phyloP scores from a whole-genome alignment of 2,329 filamentous ascomycete genomes.

The Bipolaris sorokiniana region DNA sequence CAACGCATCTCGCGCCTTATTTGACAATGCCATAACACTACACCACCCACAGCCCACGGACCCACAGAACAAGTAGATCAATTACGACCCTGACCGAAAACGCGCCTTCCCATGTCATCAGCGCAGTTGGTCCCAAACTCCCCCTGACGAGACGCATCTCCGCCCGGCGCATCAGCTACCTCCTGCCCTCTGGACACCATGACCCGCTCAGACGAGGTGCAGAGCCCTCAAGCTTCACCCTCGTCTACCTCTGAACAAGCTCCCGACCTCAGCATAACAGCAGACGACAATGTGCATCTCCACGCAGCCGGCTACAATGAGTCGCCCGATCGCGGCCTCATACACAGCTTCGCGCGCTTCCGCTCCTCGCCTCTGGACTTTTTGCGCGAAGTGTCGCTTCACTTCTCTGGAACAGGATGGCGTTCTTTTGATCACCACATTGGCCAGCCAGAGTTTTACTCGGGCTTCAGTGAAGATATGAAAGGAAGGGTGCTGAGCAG shows the following conservation, averaged over 20 bases:
- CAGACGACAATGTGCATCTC: slow-evolving; percentile 53
- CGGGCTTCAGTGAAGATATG: slow-evolving; percentile 91
- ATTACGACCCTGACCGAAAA: neutral
- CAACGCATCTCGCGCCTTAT: slow-evolving; percentile 2
- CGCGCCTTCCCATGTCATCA: slow-evolving; percentile 1
- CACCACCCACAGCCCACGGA: neutral
- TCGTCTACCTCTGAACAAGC: slow-evolving; percentile 37
- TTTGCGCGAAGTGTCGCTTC: slow-evolving; percentile 88
- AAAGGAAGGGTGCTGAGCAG: slow-evolving; percentile 77
- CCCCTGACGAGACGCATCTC: slow-evolving; percentile 6
- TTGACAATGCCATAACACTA: slow-evolving; percentile 14
- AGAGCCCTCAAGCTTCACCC: slow-evolving; percentile 13
- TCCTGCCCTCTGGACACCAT: slow-evolving; percentile 15
- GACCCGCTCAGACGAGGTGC: slow-evolving; percentile 24
- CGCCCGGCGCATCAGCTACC: neutral
- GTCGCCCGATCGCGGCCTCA: slow-evolving; percentile 68
- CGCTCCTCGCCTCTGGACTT: slow-evolving; percentile 76
- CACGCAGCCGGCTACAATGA: slow-evolving; percentile 53
- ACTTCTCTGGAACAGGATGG: slow-evolving; percentile 94
- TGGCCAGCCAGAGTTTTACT: slow-evolving; percentile 91
- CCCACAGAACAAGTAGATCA: neutral
- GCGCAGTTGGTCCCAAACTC: slow-evolving; percentile 3
- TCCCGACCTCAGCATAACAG: slow-evolving; percentile 55
- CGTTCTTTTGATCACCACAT: slow-evolving; percentile 89
- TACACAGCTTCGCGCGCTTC: slow-evolving; percentile 87